Evolutionary conservation across 1,284 basidiomycete genomes (phyloP).

Genomic region (Pholiota adiposa): DNA sequence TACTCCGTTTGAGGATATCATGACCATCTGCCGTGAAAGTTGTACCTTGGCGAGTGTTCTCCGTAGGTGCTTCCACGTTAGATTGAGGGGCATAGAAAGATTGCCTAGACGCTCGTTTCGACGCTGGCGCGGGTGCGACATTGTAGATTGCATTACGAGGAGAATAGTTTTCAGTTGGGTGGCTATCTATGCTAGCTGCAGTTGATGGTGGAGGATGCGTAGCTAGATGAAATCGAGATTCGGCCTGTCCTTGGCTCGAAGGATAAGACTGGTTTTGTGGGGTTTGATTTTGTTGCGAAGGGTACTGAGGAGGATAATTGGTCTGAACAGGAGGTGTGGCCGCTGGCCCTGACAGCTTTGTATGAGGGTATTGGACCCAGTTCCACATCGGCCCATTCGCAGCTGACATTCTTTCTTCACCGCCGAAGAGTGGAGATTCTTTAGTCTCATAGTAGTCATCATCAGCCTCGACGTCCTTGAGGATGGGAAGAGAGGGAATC

Average conservation of each 20-base stretch:
- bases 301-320: neutral
- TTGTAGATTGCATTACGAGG: conserved; percentile 5
- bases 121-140: conserved; percentile 10
- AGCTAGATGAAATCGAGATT: conserved; percentile 10
- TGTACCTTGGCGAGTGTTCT: conserved; percentile 40
- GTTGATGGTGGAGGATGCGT: neutral
- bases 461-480: conserved; percentile 54
- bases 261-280: neutral
- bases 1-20: conserved; percentile 40
- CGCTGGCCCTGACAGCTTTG: conserved; percentile 15
- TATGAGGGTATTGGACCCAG: conserved; percentile 68
- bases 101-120: conserved; percentile 24
- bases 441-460: conserved; percentile 47
- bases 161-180: conserved; percentile 4
- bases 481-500: conserved; percentile 72
- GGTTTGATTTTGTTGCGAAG: neutral
- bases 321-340: neutral
- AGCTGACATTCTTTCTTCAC: conserved; percentile 64
- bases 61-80: conserved; percentile 45
- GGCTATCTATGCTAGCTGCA: neutral
- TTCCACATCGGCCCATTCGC: conserved; percentile 48
- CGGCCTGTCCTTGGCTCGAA: neutral
- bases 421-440: conserved; percentile 76
- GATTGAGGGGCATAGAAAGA: conserved; percentile 19
- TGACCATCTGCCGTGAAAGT: conserved; percentile 51